Evolutionary conservation across 2,329 filamentous ascomycete genomes (phyloP).

Genomic region (Cladophialophora carrionii): DNA sequence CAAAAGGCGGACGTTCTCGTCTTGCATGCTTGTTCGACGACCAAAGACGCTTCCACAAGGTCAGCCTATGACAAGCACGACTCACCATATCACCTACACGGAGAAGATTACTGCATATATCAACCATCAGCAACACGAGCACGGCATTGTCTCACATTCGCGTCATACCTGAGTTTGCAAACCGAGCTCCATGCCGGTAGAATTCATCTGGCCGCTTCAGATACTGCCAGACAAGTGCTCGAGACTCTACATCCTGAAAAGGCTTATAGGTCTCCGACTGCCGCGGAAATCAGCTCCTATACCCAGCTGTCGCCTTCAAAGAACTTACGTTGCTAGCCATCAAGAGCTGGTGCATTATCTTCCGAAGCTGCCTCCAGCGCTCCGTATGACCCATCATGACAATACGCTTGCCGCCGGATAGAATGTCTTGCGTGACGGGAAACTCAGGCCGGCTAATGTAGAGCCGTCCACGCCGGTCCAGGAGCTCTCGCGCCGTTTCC

Average conservation of each 20-base stretch:
- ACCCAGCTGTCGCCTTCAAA: no score
- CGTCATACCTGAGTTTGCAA: constrained; percentile 38
- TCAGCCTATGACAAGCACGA: neutral
- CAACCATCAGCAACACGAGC: neutral
- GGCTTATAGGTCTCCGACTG: constrained; percentile 28
- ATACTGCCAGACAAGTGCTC: constrained; percentile 25
- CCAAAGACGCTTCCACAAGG: constrained; percentile 46
- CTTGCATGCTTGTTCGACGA: constrained; percentile 48
- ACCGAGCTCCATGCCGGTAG: constrained; percentile 49
- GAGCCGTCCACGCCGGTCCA: constrained; percentile 44
- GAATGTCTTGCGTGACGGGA: constrained; percentile 37
- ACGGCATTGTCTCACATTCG: neutral
- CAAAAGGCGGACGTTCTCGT: constrained; percentile 40
- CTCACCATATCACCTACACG: constrained; percentile 17
- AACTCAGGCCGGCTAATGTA: constrained; percentile 45
- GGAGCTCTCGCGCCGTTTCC: constrained; percentile 39
- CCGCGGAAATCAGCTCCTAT: constrained; percentile 38
- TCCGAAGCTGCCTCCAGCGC: constrained; percentile 26
- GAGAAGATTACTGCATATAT: neutral
- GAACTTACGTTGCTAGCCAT: constrained; percentile 9
- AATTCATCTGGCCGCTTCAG: constrained; percentile 37
- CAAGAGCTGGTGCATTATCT: constrained; percentile 33
- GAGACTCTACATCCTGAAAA: constrained; percentile 30
- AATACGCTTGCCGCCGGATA: constrained; percentile 45
- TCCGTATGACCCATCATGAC: constrained; percentile 49